Evolutionary conservation across 768 basidiomycete species (phyloP).

Genomic region (Hygrophorus pudorinus): DNA sequence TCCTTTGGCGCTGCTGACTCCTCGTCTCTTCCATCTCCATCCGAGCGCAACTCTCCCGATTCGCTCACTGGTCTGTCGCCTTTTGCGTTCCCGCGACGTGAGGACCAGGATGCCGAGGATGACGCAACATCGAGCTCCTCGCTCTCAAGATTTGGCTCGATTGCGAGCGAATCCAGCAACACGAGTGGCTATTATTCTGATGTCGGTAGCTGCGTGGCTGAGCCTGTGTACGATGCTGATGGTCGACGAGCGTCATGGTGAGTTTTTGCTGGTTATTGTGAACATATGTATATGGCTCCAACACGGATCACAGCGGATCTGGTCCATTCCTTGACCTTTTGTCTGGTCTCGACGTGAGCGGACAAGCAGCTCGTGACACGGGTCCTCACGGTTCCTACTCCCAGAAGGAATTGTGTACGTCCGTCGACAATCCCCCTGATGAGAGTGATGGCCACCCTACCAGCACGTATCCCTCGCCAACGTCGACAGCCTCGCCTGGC

Average conservation of each 20-base stretch:
- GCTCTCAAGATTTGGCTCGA: constrained; percentile 50
- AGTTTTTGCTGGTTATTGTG: constrained; percentile 15
- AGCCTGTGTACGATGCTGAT: constrained; percentile 19
- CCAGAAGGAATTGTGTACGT: no score
- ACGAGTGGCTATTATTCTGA: constrained; percentile 42
- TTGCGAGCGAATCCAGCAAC: constrained; percentile 50
- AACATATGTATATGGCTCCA: no score
- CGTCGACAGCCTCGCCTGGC: constrained; percentile 34
- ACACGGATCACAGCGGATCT: constrained; percentile 24
- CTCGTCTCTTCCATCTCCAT: constrained; percentile 33
- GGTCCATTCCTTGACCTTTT: constrained; percentile 32
- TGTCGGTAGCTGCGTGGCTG: constrained; percentile 24
- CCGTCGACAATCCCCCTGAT: constrained; percentile 1
- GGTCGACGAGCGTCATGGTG: constrained; percentile 34
- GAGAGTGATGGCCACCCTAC: constrained; percentile 7
- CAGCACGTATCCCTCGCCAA: constrained; percentile 31
- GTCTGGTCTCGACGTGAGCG: constrained; percentile 31
- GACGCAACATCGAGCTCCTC: constrained; percentile 35
- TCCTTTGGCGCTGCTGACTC: constrained; percentile 53
- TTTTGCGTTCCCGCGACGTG: constrained; percentile 22
- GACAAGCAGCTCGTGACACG: constrained; percentile 6
- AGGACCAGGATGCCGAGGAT: constrained; percentile 45
- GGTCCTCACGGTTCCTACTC: constrained; percentile 15
- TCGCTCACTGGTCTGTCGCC: constrained; percentile 31
- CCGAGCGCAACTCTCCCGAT: constrained; percentile 49